These are phyloP conservation scores for Yamadazyma kitorensis DNA, from an alignment of 805 yeast genomes.

Conservation along the genomic window DNA sequence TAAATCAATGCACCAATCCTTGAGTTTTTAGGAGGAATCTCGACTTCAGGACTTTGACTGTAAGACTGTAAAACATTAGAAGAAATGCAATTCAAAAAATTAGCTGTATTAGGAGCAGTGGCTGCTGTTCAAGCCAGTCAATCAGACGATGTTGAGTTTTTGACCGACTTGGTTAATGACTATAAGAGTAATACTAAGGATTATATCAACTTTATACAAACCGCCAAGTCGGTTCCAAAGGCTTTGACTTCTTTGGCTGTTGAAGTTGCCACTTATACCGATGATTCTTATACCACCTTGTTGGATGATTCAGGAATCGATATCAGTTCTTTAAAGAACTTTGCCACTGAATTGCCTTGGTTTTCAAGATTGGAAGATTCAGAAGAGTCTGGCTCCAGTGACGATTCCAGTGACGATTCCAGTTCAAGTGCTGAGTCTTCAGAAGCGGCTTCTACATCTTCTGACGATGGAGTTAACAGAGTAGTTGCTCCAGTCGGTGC, in stretches of 20 bases:
- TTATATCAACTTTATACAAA: conserved; percentile 25
- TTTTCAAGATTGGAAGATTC: conserved; percentile 19
- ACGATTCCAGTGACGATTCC: conserved; percentile 3
- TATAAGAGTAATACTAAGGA: conserved; percentile 22
- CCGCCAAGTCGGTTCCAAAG: conserved; percentile 27
- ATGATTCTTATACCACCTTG: conserved; percentile 36
- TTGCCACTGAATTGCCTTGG: conserved; percentile 40
- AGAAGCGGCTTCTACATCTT: conserved; percentile 3
- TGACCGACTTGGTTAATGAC: conserved; percentile 36
- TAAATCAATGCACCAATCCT: no score
- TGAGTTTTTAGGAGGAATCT: no score
- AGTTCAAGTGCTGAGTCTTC: conserved; percentile 8
- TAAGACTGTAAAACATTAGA: no score
- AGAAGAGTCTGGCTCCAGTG: conserved; percentile 3
- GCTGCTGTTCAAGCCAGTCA: conserved; percentile 20
- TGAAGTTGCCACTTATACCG: conserved; percentile 30
- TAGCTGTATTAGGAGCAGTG: conserved; percentile 2
- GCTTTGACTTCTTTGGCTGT: conserved; percentile 28
- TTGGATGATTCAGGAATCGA: conserved; percentile 21
- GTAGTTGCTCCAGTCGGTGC: conserved; percentile 29
- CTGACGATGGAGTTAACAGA: conserved; percentile 2
- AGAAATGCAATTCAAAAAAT: conserved; percentile 6
- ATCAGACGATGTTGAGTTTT: conserved; percentile 19
- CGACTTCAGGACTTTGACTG: no score
- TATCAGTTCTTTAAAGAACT: conserved; percentile 20